Conservation (phyloP, 108 stramenopile species). For the Epipyxis sp. region DNA sequence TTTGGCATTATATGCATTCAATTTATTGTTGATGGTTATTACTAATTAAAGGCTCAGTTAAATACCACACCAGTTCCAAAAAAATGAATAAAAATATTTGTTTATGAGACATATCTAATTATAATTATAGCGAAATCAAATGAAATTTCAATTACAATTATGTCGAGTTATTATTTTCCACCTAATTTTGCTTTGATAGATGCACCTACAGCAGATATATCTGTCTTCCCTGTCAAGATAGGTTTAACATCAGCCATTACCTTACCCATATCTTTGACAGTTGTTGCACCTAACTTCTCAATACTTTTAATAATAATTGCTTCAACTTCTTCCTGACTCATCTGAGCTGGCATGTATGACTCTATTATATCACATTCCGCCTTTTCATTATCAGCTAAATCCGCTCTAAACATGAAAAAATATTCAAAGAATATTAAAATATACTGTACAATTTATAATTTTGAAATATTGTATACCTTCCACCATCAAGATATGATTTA, state of each 20-base stretch:
- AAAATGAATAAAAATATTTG: too few relatives aligned
- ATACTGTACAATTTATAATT: too few relatives aligned
- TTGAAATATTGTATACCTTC: too few relatives aligned
- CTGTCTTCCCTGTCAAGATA: neutral
- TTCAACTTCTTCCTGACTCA: neutral
- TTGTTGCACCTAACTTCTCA: neutral
- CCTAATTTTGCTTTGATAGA: neutral
- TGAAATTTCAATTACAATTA: neutral
- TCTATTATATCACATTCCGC: constrained; percentile 10
- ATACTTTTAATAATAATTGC: neutral
- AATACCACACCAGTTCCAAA: too few relatives aligned
- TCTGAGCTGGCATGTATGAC: neutral
- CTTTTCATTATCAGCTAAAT: neutral
- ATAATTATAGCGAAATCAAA: neutral
- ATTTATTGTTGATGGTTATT: too few relatives aligned
- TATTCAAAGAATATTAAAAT: too few relatives aligned
- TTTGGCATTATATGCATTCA: too few relatives aligned
- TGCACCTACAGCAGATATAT: neutral
- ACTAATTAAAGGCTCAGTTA: too few relatives aligned
- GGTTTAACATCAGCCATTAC: neutral
- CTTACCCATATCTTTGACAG: constrained; percentile 7
- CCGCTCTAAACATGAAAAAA: too few relatives aligned
- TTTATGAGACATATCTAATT: too few relatives aligned
- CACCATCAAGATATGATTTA: neutral
- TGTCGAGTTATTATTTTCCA: neutral